Evolutionary conservation across 108 stramenopile species (phyloP).

Genomic region (Conticribra weissflogii): DNA sequence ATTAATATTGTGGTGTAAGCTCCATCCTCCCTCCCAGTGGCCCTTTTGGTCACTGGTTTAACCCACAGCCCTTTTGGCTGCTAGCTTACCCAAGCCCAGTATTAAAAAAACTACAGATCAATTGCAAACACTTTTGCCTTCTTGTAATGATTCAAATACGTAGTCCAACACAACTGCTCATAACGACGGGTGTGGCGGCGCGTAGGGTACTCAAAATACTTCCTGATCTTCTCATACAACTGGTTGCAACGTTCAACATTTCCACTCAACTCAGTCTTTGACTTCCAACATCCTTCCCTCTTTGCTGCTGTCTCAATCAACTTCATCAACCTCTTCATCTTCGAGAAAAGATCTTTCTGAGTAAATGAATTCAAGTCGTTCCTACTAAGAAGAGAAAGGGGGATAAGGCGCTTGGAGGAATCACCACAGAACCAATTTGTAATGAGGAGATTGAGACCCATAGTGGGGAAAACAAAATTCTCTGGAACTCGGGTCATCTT

Average conservation of each 20-base stretch:
- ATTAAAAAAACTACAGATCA: too few species aligned
- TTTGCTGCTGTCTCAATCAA: not conserved
- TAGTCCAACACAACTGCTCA: not conserved
- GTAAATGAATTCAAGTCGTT: not conserved
- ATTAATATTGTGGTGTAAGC: too few species aligned
- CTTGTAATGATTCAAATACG: not conserved
- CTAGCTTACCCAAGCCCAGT: too few species aligned
- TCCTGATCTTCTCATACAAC: not conserved
- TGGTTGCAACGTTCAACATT: not conserved
- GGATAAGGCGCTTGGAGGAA: not conserved
- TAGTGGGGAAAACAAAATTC: too few species aligned
- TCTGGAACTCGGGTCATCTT: too few species aligned
- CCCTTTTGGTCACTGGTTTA: too few species aligned
- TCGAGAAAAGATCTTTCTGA: not conserved
- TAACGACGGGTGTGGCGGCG: not conserved
- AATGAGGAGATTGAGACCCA: too few species aligned
- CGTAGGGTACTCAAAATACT: not conserved
- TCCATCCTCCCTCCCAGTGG: too few species aligned
- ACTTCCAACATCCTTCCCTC: not conserved
- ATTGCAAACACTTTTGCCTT: too few species aligned
- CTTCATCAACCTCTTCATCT: slow-evolving; percentile 1
- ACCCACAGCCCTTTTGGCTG: too few species aligned
- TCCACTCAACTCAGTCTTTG: not conserved
- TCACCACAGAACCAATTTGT: too few species aligned
- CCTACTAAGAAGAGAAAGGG: not conserved